Conservation (phyloP, 1,139 yeast genomes). For the Blastobotrys petasosporus region DNA sequence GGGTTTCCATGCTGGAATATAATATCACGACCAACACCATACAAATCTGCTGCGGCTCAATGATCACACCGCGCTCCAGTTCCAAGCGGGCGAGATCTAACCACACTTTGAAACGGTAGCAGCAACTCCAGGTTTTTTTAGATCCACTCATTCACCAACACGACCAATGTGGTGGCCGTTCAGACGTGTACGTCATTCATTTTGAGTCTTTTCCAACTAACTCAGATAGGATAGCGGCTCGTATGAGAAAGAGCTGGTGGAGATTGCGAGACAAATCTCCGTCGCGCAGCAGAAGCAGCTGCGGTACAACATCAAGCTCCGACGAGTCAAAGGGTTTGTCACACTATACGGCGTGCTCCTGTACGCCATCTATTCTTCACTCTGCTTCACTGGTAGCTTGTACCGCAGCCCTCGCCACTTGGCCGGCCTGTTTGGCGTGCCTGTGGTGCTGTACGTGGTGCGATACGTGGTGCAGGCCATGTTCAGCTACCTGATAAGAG, state of each 20-base stretch:
- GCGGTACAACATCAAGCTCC: constrained; percentile 20
- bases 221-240: constrained; percentile 15
- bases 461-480: constrained; percentile 20
- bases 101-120: no score
- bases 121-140: no score
- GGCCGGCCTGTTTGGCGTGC: constrained; percentile 17
- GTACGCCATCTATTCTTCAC: constrained; percentile 23
- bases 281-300: constrained; percentile 22
- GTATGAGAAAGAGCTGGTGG: constrained; percentile 31
- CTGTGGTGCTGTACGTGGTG: constrained; percentile 21
- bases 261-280: constrained; percentile 26
- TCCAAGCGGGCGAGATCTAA: no score
- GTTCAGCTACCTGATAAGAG: constrained; percentile 20
- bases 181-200: constrained; percentile 1
- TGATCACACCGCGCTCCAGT: no score
- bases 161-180: constrained; percentile 11
- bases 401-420: constrained; percentile 12
- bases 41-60: no score
- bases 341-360: constrained; percentile 28
- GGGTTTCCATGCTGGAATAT: no score
- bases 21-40: no score
- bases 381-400: constrained; percentile 15
- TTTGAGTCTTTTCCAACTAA: background rate
- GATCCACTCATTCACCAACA: no score
- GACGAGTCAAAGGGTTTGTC: constrained; percentile 28